phyloP scores from a whole-genome alignment of 441 rosid species.

The Pelargonium myrrhifolium region DNA sequence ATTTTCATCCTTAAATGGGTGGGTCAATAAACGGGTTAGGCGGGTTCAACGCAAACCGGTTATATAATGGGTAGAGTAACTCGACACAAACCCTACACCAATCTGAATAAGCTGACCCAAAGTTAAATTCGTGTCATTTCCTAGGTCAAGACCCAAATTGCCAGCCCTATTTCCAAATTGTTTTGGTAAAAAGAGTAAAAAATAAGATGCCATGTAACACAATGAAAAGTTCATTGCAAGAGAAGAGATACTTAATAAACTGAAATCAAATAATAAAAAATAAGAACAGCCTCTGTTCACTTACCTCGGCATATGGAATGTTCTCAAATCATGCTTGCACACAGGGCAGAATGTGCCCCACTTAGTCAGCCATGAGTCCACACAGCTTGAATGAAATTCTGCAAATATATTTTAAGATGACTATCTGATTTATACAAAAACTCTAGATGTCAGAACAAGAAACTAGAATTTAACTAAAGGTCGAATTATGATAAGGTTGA shows the following conservation, averaged over 20 bases:
- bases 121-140: no score
- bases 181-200: no score
- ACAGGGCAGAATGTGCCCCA: constrained; percentile 74
- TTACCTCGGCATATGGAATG: constrained; percentile 40
- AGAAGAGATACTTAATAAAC: constrained; percentile 3
- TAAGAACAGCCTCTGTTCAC: constrained; percentile 6
- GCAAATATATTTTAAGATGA: constrained; percentile 19
- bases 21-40: no score
- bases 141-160: no score
- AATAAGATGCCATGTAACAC: neutral
- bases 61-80: no score
- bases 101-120: no score
- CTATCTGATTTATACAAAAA: neutral
- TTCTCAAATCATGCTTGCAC: constrained; percentile 65
- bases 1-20: no score
- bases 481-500: no score
- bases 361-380: constrained; percentile 70
- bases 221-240: neutral
- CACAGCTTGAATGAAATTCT: constrained; percentile 66
- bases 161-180: no score
- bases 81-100: no score
- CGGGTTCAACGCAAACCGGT: no score
- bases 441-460: neutral
- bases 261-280: constrained; percentile 7
- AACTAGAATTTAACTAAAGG: neutral